Conservation (phyloP, 805 yeast species). For the Cephaloascus albidus region DNA sequence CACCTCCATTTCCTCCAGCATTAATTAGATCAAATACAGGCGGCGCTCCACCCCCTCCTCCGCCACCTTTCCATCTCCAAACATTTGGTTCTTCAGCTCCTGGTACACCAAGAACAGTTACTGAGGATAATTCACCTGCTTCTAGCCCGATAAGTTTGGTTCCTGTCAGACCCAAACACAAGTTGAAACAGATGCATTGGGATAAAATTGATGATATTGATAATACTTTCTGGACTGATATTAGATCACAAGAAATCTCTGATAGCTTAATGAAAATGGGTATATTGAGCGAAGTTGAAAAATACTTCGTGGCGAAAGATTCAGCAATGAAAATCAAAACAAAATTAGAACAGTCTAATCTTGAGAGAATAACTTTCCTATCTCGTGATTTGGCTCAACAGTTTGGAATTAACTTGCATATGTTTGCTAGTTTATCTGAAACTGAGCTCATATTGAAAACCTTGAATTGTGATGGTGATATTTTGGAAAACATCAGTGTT, state of each 20-base stretch:
- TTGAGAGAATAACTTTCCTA: conserved; percentile 54
- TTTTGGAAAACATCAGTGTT: conserved; percentile 60
- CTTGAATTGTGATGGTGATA: conserved; percentile 65
- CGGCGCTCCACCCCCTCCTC: conserved; percentile 10
- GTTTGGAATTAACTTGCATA: conserved; percentile 87
- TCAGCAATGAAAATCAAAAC: conserved; percentile 20
- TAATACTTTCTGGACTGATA: conserved; percentile 77
- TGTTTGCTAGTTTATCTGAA: conserved; percentile 54
- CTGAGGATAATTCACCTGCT: background rate
- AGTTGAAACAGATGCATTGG: conserved; percentile 95
- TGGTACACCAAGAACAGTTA: background rate
- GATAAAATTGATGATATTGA: conserved; percentile 81
- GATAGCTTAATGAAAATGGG: conserved; percentile 68
- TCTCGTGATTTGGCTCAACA: conserved; percentile 88
- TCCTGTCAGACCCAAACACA: conserved; percentile 50
- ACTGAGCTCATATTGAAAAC: conserved; percentile 62
- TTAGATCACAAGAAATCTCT: conserved; percentile 48
- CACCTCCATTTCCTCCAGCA: conserved; percentile 12
- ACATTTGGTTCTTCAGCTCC: background rate
- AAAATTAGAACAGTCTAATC: conserved; percentile 30
- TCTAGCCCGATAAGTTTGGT: background rate
- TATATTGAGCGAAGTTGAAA: conserved; percentile 74
- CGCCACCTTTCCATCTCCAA: conserved; percentile 9
- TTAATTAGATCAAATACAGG: conserved; percentile 3
- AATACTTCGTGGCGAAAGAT: conserved; percentile 79